Conservation (phyloP, 2,329 filamentous ascomycete genomes). For the Colletotrichum musicola region DNA sequence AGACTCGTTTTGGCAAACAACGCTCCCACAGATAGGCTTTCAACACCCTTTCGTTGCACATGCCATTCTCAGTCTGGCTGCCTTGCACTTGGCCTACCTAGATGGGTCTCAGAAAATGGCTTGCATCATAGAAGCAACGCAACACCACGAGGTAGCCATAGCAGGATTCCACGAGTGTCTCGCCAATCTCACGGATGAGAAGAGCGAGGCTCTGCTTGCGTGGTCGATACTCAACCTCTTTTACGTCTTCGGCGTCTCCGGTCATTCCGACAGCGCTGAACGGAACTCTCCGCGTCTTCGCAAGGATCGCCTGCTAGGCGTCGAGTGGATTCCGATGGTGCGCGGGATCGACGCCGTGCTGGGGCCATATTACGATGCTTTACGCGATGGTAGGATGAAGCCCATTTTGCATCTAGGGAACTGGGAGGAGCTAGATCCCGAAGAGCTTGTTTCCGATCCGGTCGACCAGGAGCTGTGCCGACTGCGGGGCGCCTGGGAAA, state of each 20-base stretch:
- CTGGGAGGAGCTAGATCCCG: constrained; percentile 40
- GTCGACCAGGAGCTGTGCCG: constrained; percentile 31
- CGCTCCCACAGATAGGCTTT: constrained; percentile 37
- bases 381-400: constrained; percentile 28
- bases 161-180: constrained; percentile 29
- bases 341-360: constrained; percentile 40
- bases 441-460: neutral
- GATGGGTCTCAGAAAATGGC: neutral
- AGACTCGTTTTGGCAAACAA: constrained; percentile 27
- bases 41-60: constrained; percentile 34
- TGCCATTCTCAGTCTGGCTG: constrained; percentile 37
- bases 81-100: constrained; percentile 34
- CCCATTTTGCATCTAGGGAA: constrained; percentile 35
- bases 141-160: constrained; percentile 29
- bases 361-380: constrained; percentile 12
- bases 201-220: constrained; percentile 33
- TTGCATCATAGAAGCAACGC: constrained; percentile 17
- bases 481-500: constrained; percentile 24
- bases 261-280: neutral
- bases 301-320: constrained; percentile 37
- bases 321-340: constrained; percentile 42
- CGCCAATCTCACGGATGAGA: constrained; percentile 6
- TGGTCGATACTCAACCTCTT: constrained; percentile 38
- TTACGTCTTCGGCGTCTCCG: constrained; percentile 31
- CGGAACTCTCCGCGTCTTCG: neutral